These are phyloP conservation scores for Tuber calosporum DNA, from an alignment of 495 filamentous ascomycete species.

Conservation along the genomic window DNA sequence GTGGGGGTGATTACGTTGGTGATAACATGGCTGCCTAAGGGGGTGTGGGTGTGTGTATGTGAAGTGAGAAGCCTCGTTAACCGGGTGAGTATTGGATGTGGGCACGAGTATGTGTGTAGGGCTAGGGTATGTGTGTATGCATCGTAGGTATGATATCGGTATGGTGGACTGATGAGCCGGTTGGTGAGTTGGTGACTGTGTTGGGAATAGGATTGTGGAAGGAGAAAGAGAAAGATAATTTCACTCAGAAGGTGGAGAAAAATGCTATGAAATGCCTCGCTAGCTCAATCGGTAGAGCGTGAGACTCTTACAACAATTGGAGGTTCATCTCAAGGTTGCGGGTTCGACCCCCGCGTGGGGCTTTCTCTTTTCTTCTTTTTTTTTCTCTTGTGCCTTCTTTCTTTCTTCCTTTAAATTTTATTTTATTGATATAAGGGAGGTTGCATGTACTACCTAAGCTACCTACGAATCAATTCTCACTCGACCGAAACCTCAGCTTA, in stretches of 20 bases:
- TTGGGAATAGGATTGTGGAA: background rate
- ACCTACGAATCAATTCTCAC: no score
- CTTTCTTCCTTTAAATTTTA: no score
- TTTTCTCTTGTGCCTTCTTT: background rate
- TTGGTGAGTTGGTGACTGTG: no score
- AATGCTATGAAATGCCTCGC: slow-evolving; percentile 10
- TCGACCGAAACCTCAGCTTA: no score
- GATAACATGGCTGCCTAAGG: background rate
- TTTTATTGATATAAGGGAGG: no score
- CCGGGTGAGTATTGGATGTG: background rate
- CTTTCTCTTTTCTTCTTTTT: slow-evolving; percentile 34
- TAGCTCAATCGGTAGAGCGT: slow-evolving; percentile 34
- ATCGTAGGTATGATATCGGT: no score
- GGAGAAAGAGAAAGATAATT: background rate
- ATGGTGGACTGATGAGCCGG: no score
- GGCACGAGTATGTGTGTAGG: background rate
- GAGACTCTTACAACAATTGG: slow-evolving; percentile 22
- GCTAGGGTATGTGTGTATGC: no score
- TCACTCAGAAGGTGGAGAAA: no score
- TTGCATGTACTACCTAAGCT: no score
- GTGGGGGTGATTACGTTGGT: background rate
- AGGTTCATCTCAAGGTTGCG: slow-evolving; percentile 53
- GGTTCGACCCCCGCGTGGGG: slow-evolving; percentile 56
- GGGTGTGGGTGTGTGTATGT: no score
- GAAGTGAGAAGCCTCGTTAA: background rate